A percentile compares a stretch with the other conserved stretches of the same genome.
These are phyloP conservation scores for Pythium biforme DNA, from an alignment of 352 stramenopile genomes.

Conservation along the genomic window DNA sequence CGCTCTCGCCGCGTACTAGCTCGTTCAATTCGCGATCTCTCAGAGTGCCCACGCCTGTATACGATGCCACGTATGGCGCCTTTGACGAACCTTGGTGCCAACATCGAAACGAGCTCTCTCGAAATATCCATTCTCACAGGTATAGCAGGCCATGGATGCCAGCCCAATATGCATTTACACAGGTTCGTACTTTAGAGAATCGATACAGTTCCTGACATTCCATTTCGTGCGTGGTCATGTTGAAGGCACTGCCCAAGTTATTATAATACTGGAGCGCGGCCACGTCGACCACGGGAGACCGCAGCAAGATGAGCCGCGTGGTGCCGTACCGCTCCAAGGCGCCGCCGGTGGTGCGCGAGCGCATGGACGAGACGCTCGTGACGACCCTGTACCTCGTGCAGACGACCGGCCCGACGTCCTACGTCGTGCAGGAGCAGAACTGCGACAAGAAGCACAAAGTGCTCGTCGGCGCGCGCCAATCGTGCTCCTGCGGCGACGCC, in stretches of 20 bases:
- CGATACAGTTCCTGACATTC: background rate
- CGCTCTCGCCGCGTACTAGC: too few relatives aligned
- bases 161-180: background rate
- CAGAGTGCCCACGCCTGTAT: too few relatives aligned
- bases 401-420: constrained; percentile 73
- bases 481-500: constrained; percentile 64
- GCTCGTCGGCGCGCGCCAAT: constrained; percentile 69
- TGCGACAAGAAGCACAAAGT: constrained; percentile 74
- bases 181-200: background rate
- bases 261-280: too few relatives aligned
- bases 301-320: constrained; percentile 50
- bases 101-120: constrained; percentile 6
- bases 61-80: constrained; percentile 10
- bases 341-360: constrained; percentile 40
- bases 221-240: too few relatives aligned
- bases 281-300: background rate
- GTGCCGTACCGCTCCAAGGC: constrained; percentile 63
- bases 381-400: constrained; percentile 83
- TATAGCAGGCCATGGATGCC: background rate
- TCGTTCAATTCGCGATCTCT: too few relatives aligned
- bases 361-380: constrained; percentile 63
- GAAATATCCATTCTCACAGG: constrained; percentile 14
- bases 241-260: background rate
- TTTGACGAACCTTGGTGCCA: background rate
- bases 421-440: constrained; percentile 80